Evolutionary conservation across 768 basidiomycete species (phyloP).

Genomic region (Amylocystis lapponica): DNA sequence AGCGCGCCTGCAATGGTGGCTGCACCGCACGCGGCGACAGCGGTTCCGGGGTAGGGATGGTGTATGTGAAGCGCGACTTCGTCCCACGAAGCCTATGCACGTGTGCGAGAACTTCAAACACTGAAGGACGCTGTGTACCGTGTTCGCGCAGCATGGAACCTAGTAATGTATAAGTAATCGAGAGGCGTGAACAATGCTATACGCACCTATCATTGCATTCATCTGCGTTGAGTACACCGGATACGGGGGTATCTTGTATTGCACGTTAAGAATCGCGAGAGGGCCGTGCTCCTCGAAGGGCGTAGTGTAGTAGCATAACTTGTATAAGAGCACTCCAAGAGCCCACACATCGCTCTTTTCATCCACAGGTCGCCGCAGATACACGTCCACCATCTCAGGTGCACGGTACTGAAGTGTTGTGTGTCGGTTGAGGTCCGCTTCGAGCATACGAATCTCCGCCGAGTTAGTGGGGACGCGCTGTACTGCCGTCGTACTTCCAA

Average conservation of each 20-base stretch:
- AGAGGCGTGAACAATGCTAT: not conserved
- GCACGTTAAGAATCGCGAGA: slow-evolving; percentile 92
- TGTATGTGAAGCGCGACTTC: slow-evolving; percentile 72
- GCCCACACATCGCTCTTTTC: slow-evolving; percentile 99
- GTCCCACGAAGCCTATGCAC: slow-evolving; percentile 88
- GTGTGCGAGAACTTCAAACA: slow-evolving; percentile 78
- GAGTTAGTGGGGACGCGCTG: slow-evolving; percentile 69
- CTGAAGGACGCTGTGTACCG: slow-evolving; percentile 77
- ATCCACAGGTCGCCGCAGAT: slow-evolving; percentile 76
- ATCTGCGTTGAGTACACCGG: slow-evolving; percentile 81
- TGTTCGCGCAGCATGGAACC: slow-evolving; percentile 92
- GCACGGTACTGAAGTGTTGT: slow-evolving; percentile 97
- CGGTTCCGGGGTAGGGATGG: slow-evolving; percentile 43
- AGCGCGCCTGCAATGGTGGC: slow-evolving; percentile 19
- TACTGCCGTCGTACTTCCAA: slow-evolving; percentile 86
- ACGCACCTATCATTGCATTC: slow-evolving; percentile 76
- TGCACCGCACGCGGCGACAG: slow-evolving; percentile 36
- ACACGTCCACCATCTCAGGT: slow-evolving; percentile 97
- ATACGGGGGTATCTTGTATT: slow-evolving; percentile 87
- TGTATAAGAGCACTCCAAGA: slow-evolving; percentile 92
- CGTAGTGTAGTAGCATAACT: slow-evolving; percentile 98
- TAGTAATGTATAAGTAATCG: slow-evolving; percentile 25
- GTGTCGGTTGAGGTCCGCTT: slow-evolving; percentile 88
- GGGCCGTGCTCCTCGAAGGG: slow-evolving; percentile 98
- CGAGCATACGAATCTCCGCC: slow-evolving; percentile 81